A percentile compares a stretch with the other conserved stretches of the same genome.
Conservation (phyloP, 306 rosid species). For the Pterocarpus santalinus region DNA sequence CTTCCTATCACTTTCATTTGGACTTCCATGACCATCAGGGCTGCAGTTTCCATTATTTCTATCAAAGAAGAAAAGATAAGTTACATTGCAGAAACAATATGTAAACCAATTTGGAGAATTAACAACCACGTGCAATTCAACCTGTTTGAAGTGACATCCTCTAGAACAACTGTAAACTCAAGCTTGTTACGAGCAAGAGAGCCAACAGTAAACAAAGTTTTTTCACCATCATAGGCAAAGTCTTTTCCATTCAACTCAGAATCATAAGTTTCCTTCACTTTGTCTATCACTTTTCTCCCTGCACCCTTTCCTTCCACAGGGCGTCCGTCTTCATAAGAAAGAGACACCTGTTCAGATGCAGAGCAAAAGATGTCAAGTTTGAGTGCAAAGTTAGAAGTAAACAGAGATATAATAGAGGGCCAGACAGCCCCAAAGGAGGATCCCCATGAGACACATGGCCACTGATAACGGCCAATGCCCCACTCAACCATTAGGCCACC, state of each 20-base stretch:
- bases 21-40: conserved; percentile 67
- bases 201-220: conserved; percentile 88
- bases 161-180: conserved; percentile 84
- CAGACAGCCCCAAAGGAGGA: neutral
- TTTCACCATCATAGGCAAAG: conserved; percentile 94
- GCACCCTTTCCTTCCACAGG: conserved; percentile 87
- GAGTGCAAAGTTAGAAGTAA: neutral
- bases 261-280: conserved; percentile 80
- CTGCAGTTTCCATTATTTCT: conserved; percentile 75
- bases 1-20: conserved; percentile 74
- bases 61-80: neutral
- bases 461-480: too few relatives aligned
- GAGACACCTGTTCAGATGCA: conserved; percentile 64
- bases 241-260: conserved; percentile 78
- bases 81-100: neutral
- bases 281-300: conserved; percentile 80
- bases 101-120: neutral
- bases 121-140: conserved; percentile 38
- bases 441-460: too few relatives aligned
- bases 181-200: conserved; percentile 84
- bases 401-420: neutral
- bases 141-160: conserved; percentile 74
- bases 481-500: too few relatives aligned
- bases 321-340: conserved; percentile 87
- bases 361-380: neutral